Evolutionary conservation across 352 stramenopile species (phyloP), one percentile per base, ranked within the genome.

Genomic region (Phytophthora ramorum): DNA sequence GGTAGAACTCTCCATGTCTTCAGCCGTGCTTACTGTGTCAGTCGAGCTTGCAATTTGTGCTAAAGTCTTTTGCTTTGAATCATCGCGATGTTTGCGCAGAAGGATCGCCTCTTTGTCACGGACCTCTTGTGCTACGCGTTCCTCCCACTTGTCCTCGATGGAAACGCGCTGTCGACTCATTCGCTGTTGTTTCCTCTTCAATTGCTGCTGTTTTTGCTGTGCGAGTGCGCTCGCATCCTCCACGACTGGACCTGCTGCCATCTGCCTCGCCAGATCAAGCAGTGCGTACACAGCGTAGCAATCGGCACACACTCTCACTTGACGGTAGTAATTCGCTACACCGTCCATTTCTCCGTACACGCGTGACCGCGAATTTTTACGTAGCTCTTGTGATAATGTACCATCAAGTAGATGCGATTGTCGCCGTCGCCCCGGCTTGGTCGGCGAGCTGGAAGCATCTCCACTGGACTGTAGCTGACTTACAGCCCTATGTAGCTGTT

Each of bases 221-320:
- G 45, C 69, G 53, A 57, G 68, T 6, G 8, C 26, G 0, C 50
- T 63, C 2, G 63, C 61, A 5, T 49, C 32, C 7, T 63, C 56
- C 3, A 30, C 38, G 10, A 69, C 30, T n/a, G 38, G 38, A 14
- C 65, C 59, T n/a, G 19, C 53, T 53, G 64, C 43, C 47, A 84
- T 58, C 32, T 81, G 66, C 2, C 93, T 72, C 2, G 87, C 83
- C 20, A 84, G 74, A 60, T 96, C 90, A 17, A 98, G 71, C 40
- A 96, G 67, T 24, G 76, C 68, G 77, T 98, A 98, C 24, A 97
- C 80, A 65, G 81, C 79, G 59, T 87, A 95, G 75, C 93, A 98
- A 53, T 90, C 75, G 14, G 30, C 28, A 54, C 93, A 98, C 9
- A 98, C 92, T 14, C 83, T 75, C 24, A 97, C 84, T 44, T 95